Conservation (phyloP, 75 land plant genomes). For the Ceratopteris richardii region DNA sequence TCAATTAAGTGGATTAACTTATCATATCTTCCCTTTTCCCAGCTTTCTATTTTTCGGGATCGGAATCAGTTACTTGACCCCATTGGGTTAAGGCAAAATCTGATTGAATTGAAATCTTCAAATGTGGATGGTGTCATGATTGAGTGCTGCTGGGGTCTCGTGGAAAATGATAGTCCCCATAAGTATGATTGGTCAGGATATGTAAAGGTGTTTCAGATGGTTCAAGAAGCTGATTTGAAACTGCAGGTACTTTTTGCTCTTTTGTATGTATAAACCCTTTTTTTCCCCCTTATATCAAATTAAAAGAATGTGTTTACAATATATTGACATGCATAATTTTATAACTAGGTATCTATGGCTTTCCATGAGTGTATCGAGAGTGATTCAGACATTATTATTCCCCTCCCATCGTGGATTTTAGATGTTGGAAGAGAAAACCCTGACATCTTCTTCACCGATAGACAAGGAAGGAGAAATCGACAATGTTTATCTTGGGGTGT, state of each 20-base stretch:
- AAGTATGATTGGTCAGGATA: slow-evolving; percentile 27
- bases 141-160: slow-evolving; percentile 33
- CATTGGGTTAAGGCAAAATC: slow-evolving; percentile 8
- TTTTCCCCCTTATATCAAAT: not conserved
- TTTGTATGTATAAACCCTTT: not conserved
- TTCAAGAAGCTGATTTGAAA: slow-evolving; percentile 11
- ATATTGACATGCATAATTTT: too few species aligned
- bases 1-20: too few species aligned
- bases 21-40: not conserved
- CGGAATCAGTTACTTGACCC: slow-evolving; percentile 18
- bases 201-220: slow-evolving; percentile 12
- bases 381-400: slow-evolving; percentile 20
- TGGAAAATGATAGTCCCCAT: slow-evolving; percentile 20
- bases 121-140: slow-evolving; percentile 33
- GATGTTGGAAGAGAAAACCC: slow-evolving; percentile 31
- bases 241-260: slow-evolving; percentile 13
- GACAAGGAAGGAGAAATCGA: slow-evolving; percentile 21
- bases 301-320: too few species aligned
- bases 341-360: slow-evolving; percentile 37
- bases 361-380: slow-evolving; percentile 29
- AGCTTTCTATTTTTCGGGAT: slow-evolving; percentile 16
- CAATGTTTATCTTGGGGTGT: slow-evolving; percentile 36
- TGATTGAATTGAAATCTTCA: slow-evolving; percentile 11
- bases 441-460: slow-evolving; percentile 31
- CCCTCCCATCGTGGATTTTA: slow-evolving; percentile 27